Conservation (phyloP, 2,329 filamentous ascomycete species). For the Talaromyces sp. region DNA sequence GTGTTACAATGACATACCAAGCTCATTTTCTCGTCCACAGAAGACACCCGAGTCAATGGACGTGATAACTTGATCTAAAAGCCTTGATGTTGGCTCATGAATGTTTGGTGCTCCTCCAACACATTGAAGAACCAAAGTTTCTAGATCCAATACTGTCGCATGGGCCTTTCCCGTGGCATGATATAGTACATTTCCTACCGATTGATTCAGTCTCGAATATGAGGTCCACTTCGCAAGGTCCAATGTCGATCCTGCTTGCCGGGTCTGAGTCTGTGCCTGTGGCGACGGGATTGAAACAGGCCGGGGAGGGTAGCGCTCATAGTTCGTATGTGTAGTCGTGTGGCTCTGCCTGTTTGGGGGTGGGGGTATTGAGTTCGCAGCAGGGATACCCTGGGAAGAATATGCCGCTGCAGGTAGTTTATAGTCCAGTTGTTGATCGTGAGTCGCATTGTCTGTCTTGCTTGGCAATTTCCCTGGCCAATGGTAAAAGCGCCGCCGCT, state of each 20-base stretch:
- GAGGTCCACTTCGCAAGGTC: background rate
- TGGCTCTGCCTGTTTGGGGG: background rate
- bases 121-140: slow-evolving; percentile 46
- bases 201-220: background rate
- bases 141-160: slow-evolving; percentile 22
- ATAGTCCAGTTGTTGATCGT: background rate
- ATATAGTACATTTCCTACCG: slow-evolving; percentile 17
- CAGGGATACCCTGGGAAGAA: background rate
- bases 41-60: slow-evolving; percentile 68
- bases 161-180: slow-evolving; percentile 23
- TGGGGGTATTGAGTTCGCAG: background rate
- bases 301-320: background rate
- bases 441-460: background rate
- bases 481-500: background rate
- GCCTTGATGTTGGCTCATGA: slow-evolving; percentile 63
- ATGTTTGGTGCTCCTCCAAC: slow-evolving; percentile 23
- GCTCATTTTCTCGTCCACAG: slow-evolving; percentile 46
- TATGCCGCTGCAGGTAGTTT: background rate
- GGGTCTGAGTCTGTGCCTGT: background rate
- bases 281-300: background rate
- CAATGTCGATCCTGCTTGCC: background rate
- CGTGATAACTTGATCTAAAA: slow-evolving; percentile 70
- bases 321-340: background rate
- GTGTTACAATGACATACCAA: slow-evolving; percentile 18
- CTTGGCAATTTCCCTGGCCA: background rate